Conservation (phyloP, 164 flowering plant species). For the Saururus chinensis region DNA sequence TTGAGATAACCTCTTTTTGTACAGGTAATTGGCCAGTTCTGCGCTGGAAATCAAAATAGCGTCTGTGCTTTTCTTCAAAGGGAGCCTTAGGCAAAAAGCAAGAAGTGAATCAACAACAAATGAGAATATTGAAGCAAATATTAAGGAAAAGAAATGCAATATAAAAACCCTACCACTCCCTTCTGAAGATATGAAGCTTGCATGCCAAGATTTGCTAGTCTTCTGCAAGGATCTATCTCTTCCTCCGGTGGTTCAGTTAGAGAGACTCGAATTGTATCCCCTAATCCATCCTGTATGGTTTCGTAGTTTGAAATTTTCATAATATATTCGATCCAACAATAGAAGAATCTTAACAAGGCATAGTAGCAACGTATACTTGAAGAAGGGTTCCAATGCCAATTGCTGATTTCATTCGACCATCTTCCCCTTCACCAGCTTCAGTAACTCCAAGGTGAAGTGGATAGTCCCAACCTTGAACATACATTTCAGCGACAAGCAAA, state of each 20-base stretch:
- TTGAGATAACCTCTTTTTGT: constrained; percentile 73
- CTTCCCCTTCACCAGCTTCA: constrained; percentile 99
- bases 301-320: neutral
- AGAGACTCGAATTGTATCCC: constrained; percentile 94
- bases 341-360: neutral
- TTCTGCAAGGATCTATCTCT: constrained; percentile 93
- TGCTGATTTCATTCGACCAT: constrained; percentile 98
- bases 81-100: constrained; percentile 38
- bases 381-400: constrained; percentile 98
- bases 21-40: constrained; percentile 79
- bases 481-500: constrained; percentile 91
- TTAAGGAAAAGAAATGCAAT: neutral
- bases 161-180: constrained; percentile 74
- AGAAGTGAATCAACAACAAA: neutral
- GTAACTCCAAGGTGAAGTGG: constrained; percentile 96
- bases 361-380: constrained; percentile 40
- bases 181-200: constrained; percentile 72
- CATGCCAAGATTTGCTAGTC: constrained; percentile 86
- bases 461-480: constrained; percentile 94
- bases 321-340: neutral
- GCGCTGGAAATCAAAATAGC: constrained; percentile 91
- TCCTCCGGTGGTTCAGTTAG: constrained; percentile 94
- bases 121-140: neutral
- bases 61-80: constrained; percentile 85
- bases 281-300: constrained; percentile 77